Evolutionary conservation across 2,329 filamentous ascomycete genomes (phyloP), one percentile per base, ranked within the genome.

Genomic region (Arthrinium puccinioides): DNA sequence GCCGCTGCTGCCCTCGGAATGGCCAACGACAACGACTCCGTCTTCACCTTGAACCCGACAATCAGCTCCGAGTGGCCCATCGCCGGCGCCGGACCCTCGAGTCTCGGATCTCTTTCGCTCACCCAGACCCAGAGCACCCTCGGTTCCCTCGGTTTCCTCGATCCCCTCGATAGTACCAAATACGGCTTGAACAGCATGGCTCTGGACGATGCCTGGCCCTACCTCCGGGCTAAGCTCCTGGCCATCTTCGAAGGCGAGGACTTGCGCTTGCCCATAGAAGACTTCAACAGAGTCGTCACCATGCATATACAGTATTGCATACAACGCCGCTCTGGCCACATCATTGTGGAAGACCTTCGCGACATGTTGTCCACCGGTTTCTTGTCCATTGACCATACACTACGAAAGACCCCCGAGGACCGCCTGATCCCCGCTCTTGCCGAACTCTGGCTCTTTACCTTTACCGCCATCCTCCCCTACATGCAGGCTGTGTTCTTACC

Each of bases 401-500:
- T 97, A 14, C 76, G 82, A 34, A 77, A 78, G 31, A 80, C 87
- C 1, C 74, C 87, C 0, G 90, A 97, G 53, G 89, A 95, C 43
- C 77, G 83, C 23, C 74, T 97, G n/a, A 87, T 97, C 16, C 86
- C 87, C 0, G 80, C 87, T 39, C 70, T 98, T 1, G 90, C 96
- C 3, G 87, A 95, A 55, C 80, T 96, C 54, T 98, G 92, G 92
- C 77, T 94, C 41, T 81, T 92, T 32, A 89, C 92, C 0, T 96
- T 96, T 52, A 90, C 87, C 3, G 84, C 78, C 6, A 86, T 97
- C 25, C 64, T 97, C 5, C 92, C 92, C 0, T 97, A 95, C 54
- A 81, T 98, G 51, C 90, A 97, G 64, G 88, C 90, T 1, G 89
- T 96, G 1, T 96, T 98, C 55, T 67, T 98, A 2, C 92, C 89